Percentiles rank a stretch among this genome's conserved stretches.
phyloP scores from a whole-genome alignment of 768 basidiomycete species.

The Phaeotremella skinneri region DNA sequence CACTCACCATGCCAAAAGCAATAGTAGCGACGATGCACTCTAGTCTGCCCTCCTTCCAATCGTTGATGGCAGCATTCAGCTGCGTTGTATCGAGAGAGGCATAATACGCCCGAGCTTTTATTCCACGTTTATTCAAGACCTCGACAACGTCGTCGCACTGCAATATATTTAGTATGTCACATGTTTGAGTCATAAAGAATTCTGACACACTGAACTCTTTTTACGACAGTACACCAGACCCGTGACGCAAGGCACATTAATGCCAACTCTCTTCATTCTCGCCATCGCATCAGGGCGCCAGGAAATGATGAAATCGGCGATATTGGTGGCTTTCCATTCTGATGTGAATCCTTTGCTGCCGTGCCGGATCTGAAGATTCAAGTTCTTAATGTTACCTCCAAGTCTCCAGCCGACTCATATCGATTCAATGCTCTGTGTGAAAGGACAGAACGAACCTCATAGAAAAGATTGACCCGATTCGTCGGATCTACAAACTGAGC shows the following conservation, averaged over 20 bases:
- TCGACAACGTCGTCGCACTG: slow-evolving; percentile 46
- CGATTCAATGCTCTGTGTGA: background rate
- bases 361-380: slow-evolving; percentile 26
- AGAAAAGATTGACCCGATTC: slow-evolving; percentile 51
- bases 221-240: slow-evolving; percentile 50
- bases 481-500: slow-evolving; percentile 51
- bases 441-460: slow-evolving; percentile 39
- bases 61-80: slow-evolving; percentile 18
- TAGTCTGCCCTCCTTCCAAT: slow-evolving; percentile 34
- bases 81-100: slow-evolving; percentile 22
- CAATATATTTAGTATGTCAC: background rate
- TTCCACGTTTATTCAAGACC: slow-evolving; percentile 31
- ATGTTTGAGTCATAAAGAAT: background rate
- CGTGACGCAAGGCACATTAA: slow-evolving; percentile 33
- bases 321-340: slow-evolving; percentile 34
- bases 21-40: slow-evolving; percentile 46
- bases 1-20: slow-evolving; percentile 52
- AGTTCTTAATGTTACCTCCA: slow-evolving; percentile 8
- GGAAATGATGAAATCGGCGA: slow-evolving; percentile 41
- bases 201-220: slow-evolving; percentile 30
- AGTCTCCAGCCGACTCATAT: too few species aligned
- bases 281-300: slow-evolving; percentile 20
- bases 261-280: slow-evolving; percentile 21
- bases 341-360: slow-evolving; percentile 16
- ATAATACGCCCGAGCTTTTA: slow-evolving; percentile 43